Evolutionary conservation across 2,329 filamentous ascomycete species (phyloP), one percentile per base, ranked within the genome.

Genomic region (Chalaropsis thielavioides): DNA sequence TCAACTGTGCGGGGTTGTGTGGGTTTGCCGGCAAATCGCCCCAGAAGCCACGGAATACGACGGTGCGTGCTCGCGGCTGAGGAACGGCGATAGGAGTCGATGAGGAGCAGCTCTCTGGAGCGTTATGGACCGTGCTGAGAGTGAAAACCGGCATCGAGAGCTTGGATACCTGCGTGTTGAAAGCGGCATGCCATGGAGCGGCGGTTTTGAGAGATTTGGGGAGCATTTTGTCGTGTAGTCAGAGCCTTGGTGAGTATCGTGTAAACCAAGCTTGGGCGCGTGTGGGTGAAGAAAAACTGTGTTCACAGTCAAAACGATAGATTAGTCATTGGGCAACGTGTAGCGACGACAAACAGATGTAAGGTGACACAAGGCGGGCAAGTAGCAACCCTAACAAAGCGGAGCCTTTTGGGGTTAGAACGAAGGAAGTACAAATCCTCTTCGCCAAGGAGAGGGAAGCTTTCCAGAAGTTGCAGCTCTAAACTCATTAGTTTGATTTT

Each of bases 1-100:
- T 96, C 68, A 79, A 79, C 68, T 84, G 79, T 2, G 89, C 87
- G 41, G 83, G 76, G 74, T 94, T 92, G 73, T 86, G 84, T 54
- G 84, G 81, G 75, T 92, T 89, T 63, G 79, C 79, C 3, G 87
- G 86, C 0, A 95, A 78, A 64, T 81, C 80, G 0, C 85, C 86
- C 83, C 89, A 96, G 76, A 95, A 85, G 69, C 91, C 90, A 67
- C 92, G 87, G 76, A 85, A 92, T 71, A 96, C 84, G 75, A 92
- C 94, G 71, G 84, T 91, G 63, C 91, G 84, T 8, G 84, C 87
- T 64, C 89, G 82, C 1, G 85, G 81, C 8, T 75, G 46, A 31
- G 40, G 24, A 4, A 24, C 13, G 69, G 56, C 73, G 63, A 58
- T 64, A 61, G 54, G 69, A 69, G 66, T 74, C 74, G 10, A 77